Evolutionary conservation across 2,329 filamentous ascomycete species (phyloP).

Genomic region (Trematosphaeria pertusa): DNA sequence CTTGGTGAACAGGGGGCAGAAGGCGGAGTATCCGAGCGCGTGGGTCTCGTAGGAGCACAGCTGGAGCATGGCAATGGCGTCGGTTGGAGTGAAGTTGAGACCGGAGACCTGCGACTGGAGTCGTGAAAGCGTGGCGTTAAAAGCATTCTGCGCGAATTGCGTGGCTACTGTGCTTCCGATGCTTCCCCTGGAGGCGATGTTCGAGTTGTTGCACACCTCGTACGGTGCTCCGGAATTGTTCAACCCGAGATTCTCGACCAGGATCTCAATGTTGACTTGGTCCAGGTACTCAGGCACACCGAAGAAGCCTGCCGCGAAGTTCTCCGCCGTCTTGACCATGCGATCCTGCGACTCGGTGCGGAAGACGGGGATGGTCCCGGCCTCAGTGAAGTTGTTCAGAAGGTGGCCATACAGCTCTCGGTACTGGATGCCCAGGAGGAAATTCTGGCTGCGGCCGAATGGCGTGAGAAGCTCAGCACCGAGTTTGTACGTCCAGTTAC

Average conservation of each 20-base stretch:
- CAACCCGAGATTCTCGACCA: slow-evolving; percentile 32
- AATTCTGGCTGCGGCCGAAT: slow-evolving; percentile 46
- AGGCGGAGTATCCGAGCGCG: slow-evolving; percentile 53
- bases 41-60: slow-evolving; percentile 43
- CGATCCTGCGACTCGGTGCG: slow-evolving; percentile 39
- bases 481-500: slow-evolving; percentile 38
- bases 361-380: slow-evolving; percentile 49
- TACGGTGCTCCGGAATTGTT: slow-evolving; percentile 42
- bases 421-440: slow-evolving; percentile 50
- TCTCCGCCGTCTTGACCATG: slow-evolving; percentile 42
- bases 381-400: slow-evolving; percentile 53
- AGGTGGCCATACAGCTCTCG: slow-evolving; percentile 53
- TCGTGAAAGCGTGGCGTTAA: slow-evolving; percentile 37
- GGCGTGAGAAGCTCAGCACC: slow-evolving; percentile 40
- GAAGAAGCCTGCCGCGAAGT: slow-evolving; percentile 43
- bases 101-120: slow-evolving; percentile 35
- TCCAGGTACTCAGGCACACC: slow-evolving; percentile 38
- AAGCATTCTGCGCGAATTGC: slow-evolving; percentile 32
- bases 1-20: slow-evolving; percentile 52
- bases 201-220: slow-evolving; percentile 38
- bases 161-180: slow-evolving; percentile 34
- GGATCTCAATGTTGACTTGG: slow-evolving; percentile 38
- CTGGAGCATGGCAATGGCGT: slow-evolving; percentile 51
- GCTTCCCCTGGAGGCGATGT: slow-evolving; percentile 31
- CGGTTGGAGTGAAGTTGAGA: slow-evolving; percentile 41